Base-by-base conservation (phyloP, 805 yeast genomes). In the Clavispora asparagi region DNA sequence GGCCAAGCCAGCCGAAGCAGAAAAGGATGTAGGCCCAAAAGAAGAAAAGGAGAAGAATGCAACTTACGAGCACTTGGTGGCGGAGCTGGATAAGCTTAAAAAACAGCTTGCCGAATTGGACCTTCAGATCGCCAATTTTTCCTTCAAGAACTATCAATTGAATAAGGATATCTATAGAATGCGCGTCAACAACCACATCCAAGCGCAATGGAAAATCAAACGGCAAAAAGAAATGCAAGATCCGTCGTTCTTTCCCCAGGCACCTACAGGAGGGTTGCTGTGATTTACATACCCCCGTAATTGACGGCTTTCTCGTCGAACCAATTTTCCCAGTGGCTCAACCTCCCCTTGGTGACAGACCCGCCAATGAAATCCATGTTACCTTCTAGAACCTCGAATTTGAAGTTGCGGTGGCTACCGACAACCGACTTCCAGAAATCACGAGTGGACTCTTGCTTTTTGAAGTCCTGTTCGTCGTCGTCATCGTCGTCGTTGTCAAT, bases 321-420 rank as follows among this genome's bases (percentile, higher is more conserved):
- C 96, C 96, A 91, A 52, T 82, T 75, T 52, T 76, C 79, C 89
- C 96, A 86, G 16, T 67, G 67, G 5, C 68, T 76, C 32, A 77
- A 65, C 29, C 83, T 77, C 13, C 68, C 66, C 53, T 80, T 79
- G 58, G 72, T 65, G 2, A 86, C 85, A 52, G 91, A 85, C 1
- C 97, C 97, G 8, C 79, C 81, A 1, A 79, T 54, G 40, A 87
- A 79, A 48, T 80, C 87, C 59, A 88, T 76, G 54, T 80, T 79
- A 1, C 90, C 89, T 56, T 87, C 95, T 41, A 90, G 65, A 42
- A 76, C 71, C 28, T 77, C 84, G 60, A 90, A 91, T 38, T 65
- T 65, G 66, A 90, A 90, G 12, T 48, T 31, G 55, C 47, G 45
- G 6, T 60, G 39, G 61, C 75, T 38, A 54, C 75, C 60, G 63